Percentiles rank a stretch among this genome's conserved stretches.
phyloP scores from a whole-genome alignment of 2,329 filamentous ascomycete genomes.

The Bisporella sp. region DNA sequence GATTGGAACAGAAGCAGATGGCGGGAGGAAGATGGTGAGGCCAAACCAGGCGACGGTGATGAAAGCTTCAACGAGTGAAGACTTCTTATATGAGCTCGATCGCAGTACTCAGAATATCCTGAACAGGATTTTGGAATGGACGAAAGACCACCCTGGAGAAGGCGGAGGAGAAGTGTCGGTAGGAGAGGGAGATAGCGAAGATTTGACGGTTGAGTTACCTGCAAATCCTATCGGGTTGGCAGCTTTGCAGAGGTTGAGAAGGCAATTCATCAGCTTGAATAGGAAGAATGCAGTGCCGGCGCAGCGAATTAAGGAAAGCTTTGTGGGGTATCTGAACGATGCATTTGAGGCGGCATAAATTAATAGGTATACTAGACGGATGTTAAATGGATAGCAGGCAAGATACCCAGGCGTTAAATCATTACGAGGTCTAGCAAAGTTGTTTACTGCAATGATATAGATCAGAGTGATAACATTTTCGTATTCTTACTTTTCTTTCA shows the following conservation, averaged over 20 bases:
- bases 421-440: neutral
- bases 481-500: too few species aligned
- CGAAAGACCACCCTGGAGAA: conserved; percentile 56
- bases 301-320: conserved; percentile 52
- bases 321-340: conserved; percentile 61
- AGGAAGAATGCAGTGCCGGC: conserved; percentile 55
- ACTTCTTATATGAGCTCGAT: conserved; percentile 77
- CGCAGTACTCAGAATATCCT: conserved; percentile 72
- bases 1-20: conserved; percentile 49
- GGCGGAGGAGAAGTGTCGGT: conserved; percentile 47
- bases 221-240: conserved; percentile 60
- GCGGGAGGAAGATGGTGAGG: conserved; percentile 54
- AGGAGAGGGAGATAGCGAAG: conserved; percentile 30
- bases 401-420: neutral
- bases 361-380: neutral
- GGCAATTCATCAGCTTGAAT: conserved; percentile 73
- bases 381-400: neutral
- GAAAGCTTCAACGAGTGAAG: conserved; percentile 55
- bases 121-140: conserved; percentile 59
- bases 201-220: conserved; percentile 58
- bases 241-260: conserved; percentile 68
- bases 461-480: too few species aligned
- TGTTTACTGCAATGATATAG: too few species aligned
- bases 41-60: conserved; percentile 71
- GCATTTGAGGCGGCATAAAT: conserved; percentile 40